Conservation (phyloP, 2,329 filamentous ascomycete species). For the Malbranchea cinnamomea region DNA sequence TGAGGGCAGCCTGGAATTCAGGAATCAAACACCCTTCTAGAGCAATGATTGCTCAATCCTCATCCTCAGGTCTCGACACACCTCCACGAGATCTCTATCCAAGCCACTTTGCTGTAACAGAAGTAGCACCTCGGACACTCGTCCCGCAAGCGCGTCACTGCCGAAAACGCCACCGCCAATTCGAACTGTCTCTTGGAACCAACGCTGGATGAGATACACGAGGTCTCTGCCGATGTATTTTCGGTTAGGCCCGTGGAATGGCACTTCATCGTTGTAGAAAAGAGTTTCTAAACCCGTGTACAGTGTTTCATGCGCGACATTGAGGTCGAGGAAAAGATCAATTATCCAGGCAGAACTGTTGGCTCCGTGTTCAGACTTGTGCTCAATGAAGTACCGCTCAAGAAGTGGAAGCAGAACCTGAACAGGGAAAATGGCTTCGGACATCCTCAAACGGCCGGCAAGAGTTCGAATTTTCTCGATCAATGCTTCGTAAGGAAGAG, state of each 20-base stretch:
- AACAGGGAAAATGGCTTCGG: constrained; percentile 42
- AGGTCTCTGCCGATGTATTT: constrained; percentile 46
- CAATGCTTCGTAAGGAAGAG: constrained; percentile 34
- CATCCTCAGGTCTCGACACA: constrained; percentile 26
- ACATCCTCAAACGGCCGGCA: constrained; percentile 40
- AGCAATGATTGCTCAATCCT: constrained; percentile 18
- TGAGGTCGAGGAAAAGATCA: constrained; percentile 49
- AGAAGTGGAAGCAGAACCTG: constrained; percentile 40
- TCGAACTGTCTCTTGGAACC: constrained; percentile 44
- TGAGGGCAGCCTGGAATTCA: background rate
- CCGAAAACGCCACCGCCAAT: constrained; percentile 43
- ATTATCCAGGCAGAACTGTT: constrained; percentile 48
- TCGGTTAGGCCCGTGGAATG: constrained; percentile 45
- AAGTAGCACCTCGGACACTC: constrained; percentile 30
- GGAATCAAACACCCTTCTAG: constrained; percentile 1
- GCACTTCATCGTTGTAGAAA: constrained; percentile 52
- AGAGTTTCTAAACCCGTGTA: constrained; percentile 49
- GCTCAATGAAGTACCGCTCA: constrained; percentile 37
- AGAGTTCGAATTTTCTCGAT: constrained; percentile 41
- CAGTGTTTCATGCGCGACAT: constrained; percentile 46
- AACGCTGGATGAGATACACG: constrained; percentile 44
- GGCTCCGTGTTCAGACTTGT: constrained; percentile 32
- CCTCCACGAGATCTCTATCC: constrained; percentile 22
- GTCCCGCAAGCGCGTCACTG: constrained; percentile 41
- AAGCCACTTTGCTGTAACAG: constrained; percentile 32